Conservation (phyloP, 2,329 filamentous ascomycete genomes). For the Phialophora macrospora region DNA sequence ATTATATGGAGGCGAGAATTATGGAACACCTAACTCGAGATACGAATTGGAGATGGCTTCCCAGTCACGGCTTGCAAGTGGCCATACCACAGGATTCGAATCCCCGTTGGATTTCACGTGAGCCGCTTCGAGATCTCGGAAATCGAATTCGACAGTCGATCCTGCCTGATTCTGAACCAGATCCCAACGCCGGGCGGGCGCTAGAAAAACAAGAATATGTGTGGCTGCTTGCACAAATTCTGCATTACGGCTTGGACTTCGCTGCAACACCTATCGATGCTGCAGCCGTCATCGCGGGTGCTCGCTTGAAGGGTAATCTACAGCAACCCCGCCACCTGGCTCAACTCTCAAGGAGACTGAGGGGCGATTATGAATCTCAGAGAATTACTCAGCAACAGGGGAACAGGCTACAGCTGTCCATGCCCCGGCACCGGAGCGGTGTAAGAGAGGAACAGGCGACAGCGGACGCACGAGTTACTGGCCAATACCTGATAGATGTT, state of each 20-base stretch:
- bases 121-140: neutral
- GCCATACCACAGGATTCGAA: conserved; percentile 9
- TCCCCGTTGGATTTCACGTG: conserved; percentile 4
- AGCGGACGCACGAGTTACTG: neutral
- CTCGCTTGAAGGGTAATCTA: neutral
- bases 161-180: conserved; percentile 3
- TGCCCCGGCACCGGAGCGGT: neutral
- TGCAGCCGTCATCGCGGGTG: neutral
- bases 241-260: conserved; percentile 13
- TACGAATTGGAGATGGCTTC: conserved; percentile 12
- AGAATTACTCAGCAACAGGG: neutral
- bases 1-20: neutral
- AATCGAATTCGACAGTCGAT: conserved; percentile 8
- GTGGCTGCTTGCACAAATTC: conserved; percentile 12
- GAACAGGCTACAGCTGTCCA: neutral
- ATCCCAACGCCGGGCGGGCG: conserved; percentile 7
- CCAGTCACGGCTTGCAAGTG: conserved; percentile 9
- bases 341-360: neutral
- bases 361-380: neutral
- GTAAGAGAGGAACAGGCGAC: neutral
- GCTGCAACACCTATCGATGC: conserved; percentile 10
- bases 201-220: conserved; percentile 9
- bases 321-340: conserved; percentile 3
- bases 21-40: neutral
- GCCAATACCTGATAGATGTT: neutral